Evolutionary conservation across 192 early-diverging fungal genomes (phyloP).

Genomic region (Radiomyces spectabilis): DNA sequence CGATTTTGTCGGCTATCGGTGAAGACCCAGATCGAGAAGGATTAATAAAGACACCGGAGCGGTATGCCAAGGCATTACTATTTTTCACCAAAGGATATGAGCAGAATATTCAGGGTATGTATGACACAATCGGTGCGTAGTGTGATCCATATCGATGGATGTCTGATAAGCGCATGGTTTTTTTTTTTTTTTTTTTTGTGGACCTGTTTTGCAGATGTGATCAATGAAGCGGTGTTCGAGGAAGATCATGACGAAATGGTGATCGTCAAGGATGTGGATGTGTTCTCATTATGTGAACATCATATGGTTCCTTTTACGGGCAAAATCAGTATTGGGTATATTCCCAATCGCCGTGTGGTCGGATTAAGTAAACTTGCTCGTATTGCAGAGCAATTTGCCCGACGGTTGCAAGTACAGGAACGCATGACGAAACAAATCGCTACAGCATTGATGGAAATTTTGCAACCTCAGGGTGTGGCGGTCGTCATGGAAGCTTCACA

Average conservation of each 20-base stretch:
- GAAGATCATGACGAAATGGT: constrained; percentile 99
- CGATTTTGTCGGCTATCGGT: constrained; percentile 86
- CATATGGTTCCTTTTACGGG: constrained; percentile 98
- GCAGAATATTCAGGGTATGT: constrained; percentile 64
- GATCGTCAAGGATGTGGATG: constrained; percentile 93
- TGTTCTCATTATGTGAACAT: constrained; percentile 97
- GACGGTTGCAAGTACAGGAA: constrained; percentile 93
- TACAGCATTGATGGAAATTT: constrained; percentile 77
- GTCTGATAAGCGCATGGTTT: too few species aligned
- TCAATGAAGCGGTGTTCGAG: constrained; percentile 96
- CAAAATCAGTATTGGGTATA: constrained; percentile 96
- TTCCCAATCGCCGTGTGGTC: constrained; percentile 90
- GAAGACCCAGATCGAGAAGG: constrained; percentile 95
- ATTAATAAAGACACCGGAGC: constrained; percentile 88
- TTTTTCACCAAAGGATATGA: constrained; percentile 99
- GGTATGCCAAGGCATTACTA: constrained; percentile 95
- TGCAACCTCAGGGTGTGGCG: constrained; percentile 94
- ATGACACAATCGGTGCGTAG: neutral
- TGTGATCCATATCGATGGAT: neutral
- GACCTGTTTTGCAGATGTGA: constrained; percentile 45
- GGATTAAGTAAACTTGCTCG: constrained; percentile 96
- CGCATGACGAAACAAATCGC: constrained; percentile 98
- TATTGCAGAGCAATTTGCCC: constrained; percentile 96
- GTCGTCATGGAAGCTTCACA: constrained; percentile 94
- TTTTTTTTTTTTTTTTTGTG: neutral